Evolutionary conservation across 2,329 filamentous ascomycete genomes (phyloP).

Genomic region (Dothideomycetidae sp.): DNA sequence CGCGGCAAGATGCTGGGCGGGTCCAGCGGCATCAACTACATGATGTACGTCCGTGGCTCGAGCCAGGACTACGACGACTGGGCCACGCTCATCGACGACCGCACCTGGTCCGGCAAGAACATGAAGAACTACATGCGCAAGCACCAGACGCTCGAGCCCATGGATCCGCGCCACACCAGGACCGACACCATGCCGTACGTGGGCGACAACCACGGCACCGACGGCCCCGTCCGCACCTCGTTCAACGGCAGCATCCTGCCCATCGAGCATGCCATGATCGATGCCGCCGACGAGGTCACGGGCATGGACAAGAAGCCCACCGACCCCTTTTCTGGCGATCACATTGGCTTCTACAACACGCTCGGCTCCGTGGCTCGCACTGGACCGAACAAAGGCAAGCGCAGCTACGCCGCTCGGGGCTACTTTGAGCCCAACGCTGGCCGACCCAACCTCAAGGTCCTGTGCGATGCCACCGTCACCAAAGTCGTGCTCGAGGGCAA

Average conservation of each 20-base stretch:
- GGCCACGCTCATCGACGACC: slow-evolving; percentile 29
- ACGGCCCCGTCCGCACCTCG: slow-evolving; percentile 22
- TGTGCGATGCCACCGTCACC: slow-evolving; percentile 19
- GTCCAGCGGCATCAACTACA: slow-evolving; percentile 25
- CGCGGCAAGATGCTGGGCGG: slow-evolving; percentile 28
- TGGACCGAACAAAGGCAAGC: slow-evolving; percentile 20
- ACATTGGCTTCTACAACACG: slow-evolving; percentile 23
- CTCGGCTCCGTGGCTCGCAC: slow-evolving; percentile 18
- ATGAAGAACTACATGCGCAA: slow-evolving; percentile 33
- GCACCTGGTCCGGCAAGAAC: slow-evolving; percentile 32
- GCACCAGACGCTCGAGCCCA: slow-evolving; percentile 25
- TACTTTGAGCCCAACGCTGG: slow-evolving; percentile 24
- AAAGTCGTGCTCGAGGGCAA: slow-evolving; percentile 19
- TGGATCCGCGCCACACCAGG: slow-evolving; percentile 18
- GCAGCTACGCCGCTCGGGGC: slow-evolving; percentile 24
- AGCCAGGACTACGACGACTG: slow-evolving; percentile 34
- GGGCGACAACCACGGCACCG: slow-evolving; percentile 22
- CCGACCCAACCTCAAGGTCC: slow-evolving; percentile 30
- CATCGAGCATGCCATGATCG: slow-evolving; percentile 24
- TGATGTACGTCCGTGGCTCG: slow-evolving; percentile 28
- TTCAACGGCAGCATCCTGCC: slow-evolving; percentile 24
- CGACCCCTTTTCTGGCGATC: slow-evolving; percentile 25
- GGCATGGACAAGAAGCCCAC: slow-evolving; percentile 23
- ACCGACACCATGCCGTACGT: slow-evolving; percentile 20
- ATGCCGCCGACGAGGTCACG: slow-evolving; percentile 22